Evolutionary conservation across 306 rosid species (phyloP).

Genomic region (Vigna trinervia): DNA sequence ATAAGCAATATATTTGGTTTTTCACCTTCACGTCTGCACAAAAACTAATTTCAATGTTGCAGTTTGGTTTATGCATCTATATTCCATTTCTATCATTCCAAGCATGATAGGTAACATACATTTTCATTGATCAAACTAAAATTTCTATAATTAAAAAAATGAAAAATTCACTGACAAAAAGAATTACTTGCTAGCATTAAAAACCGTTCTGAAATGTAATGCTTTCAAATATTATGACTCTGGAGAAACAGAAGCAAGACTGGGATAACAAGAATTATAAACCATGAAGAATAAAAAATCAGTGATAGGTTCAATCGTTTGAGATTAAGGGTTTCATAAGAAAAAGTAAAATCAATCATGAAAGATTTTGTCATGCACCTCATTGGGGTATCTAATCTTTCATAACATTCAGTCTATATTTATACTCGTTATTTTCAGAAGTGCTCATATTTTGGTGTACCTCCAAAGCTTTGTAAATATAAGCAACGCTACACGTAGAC

Average conservation of each 20-base stretch:
- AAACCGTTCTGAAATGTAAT: not conserved
- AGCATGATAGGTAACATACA: not conserved
- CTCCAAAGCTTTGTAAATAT: not conserved
- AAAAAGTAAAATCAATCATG: not conserved
- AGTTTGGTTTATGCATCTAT: not conserved
- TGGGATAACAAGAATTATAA: not conserved
- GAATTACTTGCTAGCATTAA: not conserved
- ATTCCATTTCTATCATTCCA: not conserved
- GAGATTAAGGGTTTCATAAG: not conserved
- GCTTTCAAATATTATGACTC: not conserved
- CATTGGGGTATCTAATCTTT: not conserved
- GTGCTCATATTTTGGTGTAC: not conserved
- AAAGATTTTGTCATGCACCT: conserved; percentile 1
- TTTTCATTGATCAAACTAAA: conserved; percentile 1
- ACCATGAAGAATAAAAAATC: not conserved
- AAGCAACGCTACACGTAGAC: not conserved
- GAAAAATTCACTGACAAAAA: not conserved
- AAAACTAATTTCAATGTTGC: not conserved
- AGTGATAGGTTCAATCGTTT: not conserved
- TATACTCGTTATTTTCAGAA: not conserved
- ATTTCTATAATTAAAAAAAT: not conserved
- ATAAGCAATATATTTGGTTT: not conserved
- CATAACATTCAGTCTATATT: not conserved
- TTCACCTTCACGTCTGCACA: not conserved
- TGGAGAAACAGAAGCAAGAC: not conserved